Conservation (phyloP, 345 rosid genomes). For the Pugionium cornutum region DNA sequence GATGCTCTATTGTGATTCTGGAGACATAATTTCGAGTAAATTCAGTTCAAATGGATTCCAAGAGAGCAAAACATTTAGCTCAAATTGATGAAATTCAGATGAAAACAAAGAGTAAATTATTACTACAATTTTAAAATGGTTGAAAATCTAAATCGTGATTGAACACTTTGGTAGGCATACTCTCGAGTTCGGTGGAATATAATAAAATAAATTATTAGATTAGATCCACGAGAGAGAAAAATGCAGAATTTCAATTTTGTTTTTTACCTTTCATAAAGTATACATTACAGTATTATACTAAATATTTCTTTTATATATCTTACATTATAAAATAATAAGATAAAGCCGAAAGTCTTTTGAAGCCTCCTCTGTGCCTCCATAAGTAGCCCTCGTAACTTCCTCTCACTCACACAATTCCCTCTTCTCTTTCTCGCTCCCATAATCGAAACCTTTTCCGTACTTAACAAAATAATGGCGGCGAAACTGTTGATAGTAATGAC, state of each 20-base stretch:
- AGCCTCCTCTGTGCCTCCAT: constrained; percentile 26
- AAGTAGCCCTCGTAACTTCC: constrained; percentile 29
- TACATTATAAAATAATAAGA: not conserved
- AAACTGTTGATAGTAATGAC: constrained; percentile 11
- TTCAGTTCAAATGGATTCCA: too few relatives aligned
- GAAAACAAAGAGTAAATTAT: too few relatives aligned
- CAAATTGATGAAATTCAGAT: too few relatives aligned
- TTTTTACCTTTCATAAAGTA: not conserved
- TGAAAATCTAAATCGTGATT: not conserved
- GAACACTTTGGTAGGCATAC: constrained; percentile 10
- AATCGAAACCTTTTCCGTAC: not conserved
- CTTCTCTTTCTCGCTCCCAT: constrained; percentile 22
- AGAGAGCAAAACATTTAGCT: too few relatives aligned
- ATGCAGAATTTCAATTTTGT: not conserved
- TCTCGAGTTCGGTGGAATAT: constrained; percentile 36
- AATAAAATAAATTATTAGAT: constrained; percentile 1
- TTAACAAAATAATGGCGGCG: constrained; percentile 31
- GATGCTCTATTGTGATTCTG: too few relatives aligned
- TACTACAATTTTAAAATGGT: too few relatives aligned
- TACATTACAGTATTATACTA: not conserved
- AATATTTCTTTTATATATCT: not conserved
- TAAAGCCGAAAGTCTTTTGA: constrained; percentile 28
- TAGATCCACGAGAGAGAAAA: constrained; percentile 16
- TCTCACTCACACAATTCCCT: constrained; percentile 30
- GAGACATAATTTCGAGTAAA: too few relatives aligned